Evolutionary conservation across 345 rosid genomes (phyloP).

Genomic region (Eucalyptus brandiana): DNA sequence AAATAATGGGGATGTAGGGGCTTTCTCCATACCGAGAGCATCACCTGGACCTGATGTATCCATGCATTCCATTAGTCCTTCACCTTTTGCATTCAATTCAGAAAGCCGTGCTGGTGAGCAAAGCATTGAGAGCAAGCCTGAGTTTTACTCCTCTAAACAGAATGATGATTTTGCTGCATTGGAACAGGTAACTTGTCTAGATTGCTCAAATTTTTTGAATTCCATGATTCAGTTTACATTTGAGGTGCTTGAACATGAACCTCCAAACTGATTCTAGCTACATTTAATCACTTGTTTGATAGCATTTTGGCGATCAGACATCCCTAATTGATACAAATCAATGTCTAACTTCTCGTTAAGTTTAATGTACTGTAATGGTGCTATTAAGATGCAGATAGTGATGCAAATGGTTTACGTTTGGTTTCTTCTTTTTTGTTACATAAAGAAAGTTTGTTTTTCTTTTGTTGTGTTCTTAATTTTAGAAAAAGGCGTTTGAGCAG

Average conservation of each 20-base stretch:
- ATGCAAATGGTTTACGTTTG: background rate
- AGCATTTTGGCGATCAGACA: background rate
- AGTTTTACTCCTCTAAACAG: constrained; percentile 40
- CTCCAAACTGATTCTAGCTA: background rate
- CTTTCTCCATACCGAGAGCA: constrained; percentile 8
- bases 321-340: background rate
- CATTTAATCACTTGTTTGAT: background rate
- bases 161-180: constrained; percentile 83
- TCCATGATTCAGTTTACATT: background rate
- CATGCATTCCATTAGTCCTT: constrained; percentile 14
- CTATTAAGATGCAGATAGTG: background rate
- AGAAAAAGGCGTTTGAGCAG: background rate
- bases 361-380: background rate
- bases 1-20: constrained; percentile 10
- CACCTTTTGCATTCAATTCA: constrained; percentile 9
- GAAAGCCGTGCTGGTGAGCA: constrained; percentile 9
- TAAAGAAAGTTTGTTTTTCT: background rate
- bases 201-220: background rate
- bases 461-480: background rate
- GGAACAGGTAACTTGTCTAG: constrained; percentile 60
- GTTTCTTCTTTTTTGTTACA: background rate
- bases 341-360: background rate
- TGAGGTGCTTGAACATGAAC: background rate
- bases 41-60: constrained; percentile 11
- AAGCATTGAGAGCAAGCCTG: constrained; percentile 16